Conservation (phyloP, 768 basidiomycete species). For the Coprinopsis marcescibilis region DNA sequence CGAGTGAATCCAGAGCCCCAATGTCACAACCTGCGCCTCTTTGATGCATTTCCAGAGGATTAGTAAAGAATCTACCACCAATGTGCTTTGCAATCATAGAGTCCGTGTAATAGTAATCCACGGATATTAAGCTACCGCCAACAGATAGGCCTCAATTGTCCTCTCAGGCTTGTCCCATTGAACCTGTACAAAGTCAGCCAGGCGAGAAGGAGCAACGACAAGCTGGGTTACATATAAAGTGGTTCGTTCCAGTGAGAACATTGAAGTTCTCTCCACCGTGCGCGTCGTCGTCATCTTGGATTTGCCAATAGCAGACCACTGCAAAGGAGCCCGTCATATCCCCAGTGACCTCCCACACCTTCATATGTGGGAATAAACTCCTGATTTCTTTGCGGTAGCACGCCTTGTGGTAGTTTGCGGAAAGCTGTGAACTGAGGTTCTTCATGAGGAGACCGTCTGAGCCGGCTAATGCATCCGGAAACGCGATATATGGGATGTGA, state of each 20-base stretch:
- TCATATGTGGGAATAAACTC: constrained; percentile 15
- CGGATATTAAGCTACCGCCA: not conserved
- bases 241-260: constrained; percentile 14
- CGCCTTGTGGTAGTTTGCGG: constrained; percentile 19
- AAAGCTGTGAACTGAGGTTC: constrained; percentile 12
- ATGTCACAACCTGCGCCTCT: no score
- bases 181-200: constrained; percentile 10
- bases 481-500: constrained; percentile 12
- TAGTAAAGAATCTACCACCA: not conserved
- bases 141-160: constrained; percentile 7
- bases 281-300: constrained; percentile 15
- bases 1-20: no score
- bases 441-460: constrained; percentile 18
- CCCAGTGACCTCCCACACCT: constrained; percentile 11
- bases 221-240: constrained; percentile 6
- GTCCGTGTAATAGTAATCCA: not conserved
- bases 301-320: constrained; percentile 16
- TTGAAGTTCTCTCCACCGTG: constrained; percentile 9
- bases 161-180: constrained; percentile 21
- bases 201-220: not conserved
- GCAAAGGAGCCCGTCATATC: constrained; percentile 16
- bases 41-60: no score
- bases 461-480: constrained; percentile 8
- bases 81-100: not conserved
- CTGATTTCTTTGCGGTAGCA: constrained; percentile 10